A percentile compares a stretch with the other conserved stretches of the same genome.
phyloP scores from a whole-genome alignment of 2,329 filamentous ascomycete species.

The Cladophialophora bantiana region DNA sequence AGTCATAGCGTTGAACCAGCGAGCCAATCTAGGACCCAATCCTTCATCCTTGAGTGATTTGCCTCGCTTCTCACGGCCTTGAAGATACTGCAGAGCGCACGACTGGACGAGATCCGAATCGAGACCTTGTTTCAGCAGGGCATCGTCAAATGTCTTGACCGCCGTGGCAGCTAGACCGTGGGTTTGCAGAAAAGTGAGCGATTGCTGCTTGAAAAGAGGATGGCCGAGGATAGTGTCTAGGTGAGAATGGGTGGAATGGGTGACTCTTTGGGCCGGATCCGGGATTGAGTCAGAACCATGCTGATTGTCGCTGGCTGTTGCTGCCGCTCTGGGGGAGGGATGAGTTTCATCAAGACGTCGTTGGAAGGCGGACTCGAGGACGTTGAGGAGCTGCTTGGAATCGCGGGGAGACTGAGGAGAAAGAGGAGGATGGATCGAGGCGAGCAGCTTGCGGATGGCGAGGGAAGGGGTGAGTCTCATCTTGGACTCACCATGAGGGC shows the following conservation, averaged over 20 bases:
- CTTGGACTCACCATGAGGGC: constrained; percentile 19
- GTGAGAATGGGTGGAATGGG: constrained; percentile 34
- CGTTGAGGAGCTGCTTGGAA: constrained; percentile 64
- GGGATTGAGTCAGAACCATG: constrained; percentile 33
- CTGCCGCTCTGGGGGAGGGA: constrained; percentile 46
- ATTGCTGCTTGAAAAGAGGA: constrained; percentile 33
- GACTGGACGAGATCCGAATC: constrained; percentile 30
- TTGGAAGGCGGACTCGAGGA: constrained; percentile 69
- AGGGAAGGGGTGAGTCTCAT: constrained; percentile 62
- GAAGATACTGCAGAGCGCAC: constrained; percentile 28
- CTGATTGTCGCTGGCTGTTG: constrained; percentile 34
- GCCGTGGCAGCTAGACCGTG: constrained; percentile 29
- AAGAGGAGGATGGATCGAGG: constrained; percentile 60
- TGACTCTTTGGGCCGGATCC: constrained; percentile 31
- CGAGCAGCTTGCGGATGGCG: constrained; percentile 57
- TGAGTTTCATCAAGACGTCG: constrained; percentile 67
- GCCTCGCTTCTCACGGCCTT: constrained; percentile 28
- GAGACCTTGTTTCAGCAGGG: constrained; percentile 26
- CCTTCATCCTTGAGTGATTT: constrained; percentile 15
- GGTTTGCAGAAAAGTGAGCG: constrained; percentile 15
- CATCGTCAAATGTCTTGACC: constrained; percentile 33
- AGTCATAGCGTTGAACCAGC: constrained; percentile 35
- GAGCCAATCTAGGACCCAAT: constrained; percentile 32
- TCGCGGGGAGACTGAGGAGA: constrained; percentile 62
- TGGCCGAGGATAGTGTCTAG: constrained; percentile 38